A percentile compares a stretch with the other conserved stretches of the same genome.
phyloP scores from a whole-genome alignment of 306 rosid species.

The Senna tora region DNA sequence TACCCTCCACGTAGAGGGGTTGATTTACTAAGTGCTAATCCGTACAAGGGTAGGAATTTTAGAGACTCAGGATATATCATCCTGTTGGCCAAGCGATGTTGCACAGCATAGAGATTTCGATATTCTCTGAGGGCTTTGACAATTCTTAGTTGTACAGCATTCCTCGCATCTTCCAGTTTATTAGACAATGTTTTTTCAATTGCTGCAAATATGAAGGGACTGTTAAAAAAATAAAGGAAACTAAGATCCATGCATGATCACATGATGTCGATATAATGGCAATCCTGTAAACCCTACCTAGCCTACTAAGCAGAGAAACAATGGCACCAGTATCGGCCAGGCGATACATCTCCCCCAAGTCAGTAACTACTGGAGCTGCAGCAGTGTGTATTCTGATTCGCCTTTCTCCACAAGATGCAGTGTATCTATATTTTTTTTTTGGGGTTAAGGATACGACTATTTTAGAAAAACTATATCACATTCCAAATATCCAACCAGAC shows the following conservation, averaged over 20 bases:
- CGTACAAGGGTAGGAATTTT: slow-evolving; percentile 78
- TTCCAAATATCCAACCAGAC: slow-evolving; percentile 29
- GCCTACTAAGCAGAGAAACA: slow-evolving; percentile 78
- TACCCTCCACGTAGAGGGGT: slow-evolving; percentile 88
- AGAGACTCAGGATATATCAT: slow-evolving; percentile 95
- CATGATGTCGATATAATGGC: slow-evolving; percentile 25
- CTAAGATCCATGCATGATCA: slow-evolving; percentile 36
- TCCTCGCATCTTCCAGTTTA: slow-evolving; percentile 93
- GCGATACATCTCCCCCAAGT: slow-evolving; percentile 85
- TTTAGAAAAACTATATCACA: slow-evolving; percentile 17
- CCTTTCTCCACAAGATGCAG: slow-evolving; percentile 99
- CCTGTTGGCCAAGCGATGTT: slow-evolving; percentile 88
- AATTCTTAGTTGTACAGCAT: slow-evolving; percentile 74
- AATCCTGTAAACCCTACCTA: slow-evolving; percentile 57
- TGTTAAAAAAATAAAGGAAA: slow-evolving; percentile 38
- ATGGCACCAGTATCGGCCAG: slow-evolving; percentile 93
- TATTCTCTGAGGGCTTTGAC: slow-evolving; percentile 87
- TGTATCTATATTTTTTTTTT: slow-evolving; percentile 59
- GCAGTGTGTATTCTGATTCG: slow-evolving; percentile 96
- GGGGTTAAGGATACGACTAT: slow-evolving; percentile 53
- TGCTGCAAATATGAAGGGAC: slow-evolving; percentile 66
- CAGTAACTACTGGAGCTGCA: slow-evolving; percentile 91
- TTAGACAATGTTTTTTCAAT: slow-evolving; percentile 84
- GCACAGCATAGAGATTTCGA: slow-evolving; percentile 89
- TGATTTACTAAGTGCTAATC: slow-evolving; percentile 84